Evolutionary conservation across 495 filamentous ascomycete species (phyloP).

Genomic region (Trichoderma gamsii): DNA sequence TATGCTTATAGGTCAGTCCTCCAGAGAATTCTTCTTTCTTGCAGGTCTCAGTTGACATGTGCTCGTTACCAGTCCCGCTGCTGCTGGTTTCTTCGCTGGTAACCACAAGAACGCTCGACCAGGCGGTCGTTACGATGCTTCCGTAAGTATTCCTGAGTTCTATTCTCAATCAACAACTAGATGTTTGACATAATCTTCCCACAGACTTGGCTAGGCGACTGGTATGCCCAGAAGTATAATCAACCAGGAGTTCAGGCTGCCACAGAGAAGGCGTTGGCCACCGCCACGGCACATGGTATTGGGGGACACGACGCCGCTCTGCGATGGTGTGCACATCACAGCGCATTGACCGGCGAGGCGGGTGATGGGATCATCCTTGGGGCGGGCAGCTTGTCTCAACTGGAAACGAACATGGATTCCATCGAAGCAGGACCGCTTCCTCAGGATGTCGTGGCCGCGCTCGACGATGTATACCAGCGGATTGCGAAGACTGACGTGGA

Average conservation of each 20-base stretch:
- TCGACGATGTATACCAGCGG: too few relatives aligned
- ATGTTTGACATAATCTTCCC: conserved; percentile 29
- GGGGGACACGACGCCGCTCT: conserved; percentile 42
- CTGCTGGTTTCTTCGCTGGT: conserved; percentile 41
- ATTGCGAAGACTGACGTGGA: too few relatives aligned
- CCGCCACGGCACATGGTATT: background rate
- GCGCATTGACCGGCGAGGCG: conserved; percentile 34
- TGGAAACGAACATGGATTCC: conserved; percentile 41
- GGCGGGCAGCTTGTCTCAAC: conserved; percentile 37
- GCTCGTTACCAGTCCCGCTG: conserved; percentile 43
- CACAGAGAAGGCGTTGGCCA: background rate
- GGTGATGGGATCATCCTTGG: conserved; percentile 52
- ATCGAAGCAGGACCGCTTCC: conserved; percentile 44
- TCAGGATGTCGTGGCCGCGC: background rate
- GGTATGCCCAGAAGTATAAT: too few relatives aligned
- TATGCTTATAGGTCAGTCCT: too few relatives aligned
- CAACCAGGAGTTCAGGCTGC: too few relatives aligned
- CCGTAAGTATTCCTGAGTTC: conserved; percentile 35
- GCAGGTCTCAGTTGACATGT: too few relatives aligned
- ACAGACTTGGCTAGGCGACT: too few relatives aligned
- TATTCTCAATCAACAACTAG: conserved; percentile 29
- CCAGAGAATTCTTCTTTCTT: too few relatives aligned
- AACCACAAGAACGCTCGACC: conserved; percentile 44
- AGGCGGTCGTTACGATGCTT: too few relatives aligned
- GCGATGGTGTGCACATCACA: conserved; percentile 50